phyloP scores from a whole-genome alignment of 371 early-diverging fungal species.

The Smittium culicis region DNA sequence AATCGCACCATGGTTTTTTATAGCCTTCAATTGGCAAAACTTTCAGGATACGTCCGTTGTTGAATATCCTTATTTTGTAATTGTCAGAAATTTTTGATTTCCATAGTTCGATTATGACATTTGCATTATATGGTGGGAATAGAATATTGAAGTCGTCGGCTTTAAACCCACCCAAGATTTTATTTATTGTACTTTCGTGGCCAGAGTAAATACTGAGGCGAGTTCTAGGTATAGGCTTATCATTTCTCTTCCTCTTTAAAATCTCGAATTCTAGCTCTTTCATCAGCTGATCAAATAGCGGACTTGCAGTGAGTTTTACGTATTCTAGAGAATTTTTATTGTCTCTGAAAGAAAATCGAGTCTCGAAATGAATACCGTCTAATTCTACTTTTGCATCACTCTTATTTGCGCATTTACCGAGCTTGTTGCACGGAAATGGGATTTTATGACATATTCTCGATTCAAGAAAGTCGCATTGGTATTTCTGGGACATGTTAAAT shows the following conservation, averaged over 20 bases:
- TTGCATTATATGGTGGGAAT: constrained; percentile 50
- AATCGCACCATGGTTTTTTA: neutral
- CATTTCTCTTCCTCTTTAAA: constrained; percentile 18
- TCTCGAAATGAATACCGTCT: constrained; percentile 27
- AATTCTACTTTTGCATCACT: constrained; percentile 20
- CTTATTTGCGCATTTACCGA: constrained; percentile 26
- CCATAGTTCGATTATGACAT: constrained; percentile 43
- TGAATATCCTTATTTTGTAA: constrained; percentile 36
- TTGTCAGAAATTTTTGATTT: constrained; percentile 20
- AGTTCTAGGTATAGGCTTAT: constrained; percentile 6
- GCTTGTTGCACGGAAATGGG: constrained; percentile 30
- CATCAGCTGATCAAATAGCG: constrained; percentile 35
- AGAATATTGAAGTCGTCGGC: constrained; percentile 26
- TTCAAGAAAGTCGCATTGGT: constrained; percentile 36
- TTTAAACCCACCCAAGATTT: constrained; percentile 33
- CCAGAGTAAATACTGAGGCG: constrained; percentile 38
- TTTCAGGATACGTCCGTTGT: constrained; percentile 34
- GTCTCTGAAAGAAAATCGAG: constrained; percentile 31
- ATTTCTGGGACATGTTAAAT: constrained; percentile 24
- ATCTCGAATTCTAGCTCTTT: constrained; percentile 24
- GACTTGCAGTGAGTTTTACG: constrained; percentile 32
- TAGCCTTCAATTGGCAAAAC: neutral
- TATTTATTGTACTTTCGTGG: constrained; percentile 38
- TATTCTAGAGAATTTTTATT: constrained; percentile 24
- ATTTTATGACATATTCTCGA: constrained; percentile 36